A percentile compares a stretch with the other conserved stretches of the same genome.
These are phyloP conservation scores for Asparagopsis taxiformis DNA, from an alignment of 31 red algal species.

Conservation along the genomic window DNA sequence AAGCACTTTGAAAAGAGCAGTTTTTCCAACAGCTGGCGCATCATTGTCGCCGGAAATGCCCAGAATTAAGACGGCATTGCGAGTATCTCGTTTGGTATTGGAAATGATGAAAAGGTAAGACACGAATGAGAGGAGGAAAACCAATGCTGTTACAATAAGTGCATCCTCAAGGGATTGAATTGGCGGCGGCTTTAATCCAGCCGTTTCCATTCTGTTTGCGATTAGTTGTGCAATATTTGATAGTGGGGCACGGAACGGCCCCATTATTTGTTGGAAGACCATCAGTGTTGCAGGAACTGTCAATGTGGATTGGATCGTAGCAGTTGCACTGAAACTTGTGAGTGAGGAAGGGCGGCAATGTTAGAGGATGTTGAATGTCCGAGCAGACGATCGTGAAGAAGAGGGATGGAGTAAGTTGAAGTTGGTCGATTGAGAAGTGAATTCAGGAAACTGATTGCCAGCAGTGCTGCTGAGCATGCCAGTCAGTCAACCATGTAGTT, in stretches of 20 bases:
- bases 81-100: slow-evolving; percentile 12
- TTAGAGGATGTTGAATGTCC: too few relatives aligned
- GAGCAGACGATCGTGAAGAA: too few relatives aligned
- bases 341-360: too few relatives aligned
- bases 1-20: slow-evolving; percentile 54
- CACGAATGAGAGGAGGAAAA: not conserved
- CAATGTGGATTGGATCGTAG: too few relatives aligned
- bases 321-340: too few relatives aligned
- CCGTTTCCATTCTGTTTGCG: not conserved
- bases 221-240: not conserved
- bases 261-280: not conserved
- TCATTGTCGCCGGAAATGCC: slow-evolving; percentile 68
- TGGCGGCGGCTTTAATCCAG: not conserved
- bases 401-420: too few relatives aligned
- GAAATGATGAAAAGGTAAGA: not conserved
- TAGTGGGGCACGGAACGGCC: not conserved
- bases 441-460: too few relatives aligned
- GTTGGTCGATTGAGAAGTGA: too few relatives aligned
- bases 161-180: not conserved
- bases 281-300: not conserved
- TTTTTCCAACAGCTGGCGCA: slow-evolving; percentile 56
- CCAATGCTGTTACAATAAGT: not conserved
- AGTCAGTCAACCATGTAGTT: too few relatives aligned
- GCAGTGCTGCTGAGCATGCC: too few relatives aligned
- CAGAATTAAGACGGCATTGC: slow-evolving; percentile 32